phyloP scores from a whole-genome alignment of 352 stramenopile species.

The Pythium biforme region DNA sequence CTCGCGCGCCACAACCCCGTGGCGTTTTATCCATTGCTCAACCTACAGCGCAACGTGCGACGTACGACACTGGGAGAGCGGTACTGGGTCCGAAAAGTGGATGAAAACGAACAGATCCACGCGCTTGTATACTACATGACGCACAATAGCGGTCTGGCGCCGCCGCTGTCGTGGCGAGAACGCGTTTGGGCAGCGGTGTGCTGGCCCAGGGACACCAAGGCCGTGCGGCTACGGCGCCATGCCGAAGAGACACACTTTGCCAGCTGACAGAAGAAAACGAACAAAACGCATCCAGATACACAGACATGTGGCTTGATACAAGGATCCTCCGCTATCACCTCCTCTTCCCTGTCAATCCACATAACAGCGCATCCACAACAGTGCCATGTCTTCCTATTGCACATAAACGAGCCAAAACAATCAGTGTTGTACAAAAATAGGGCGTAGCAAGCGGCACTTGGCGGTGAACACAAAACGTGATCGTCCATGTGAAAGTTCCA shows the following conservation, averaged over 20 bases:
- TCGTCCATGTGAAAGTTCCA: too few relatives aligned
- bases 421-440: too few relatives aligned
- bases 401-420: too few relatives aligned
- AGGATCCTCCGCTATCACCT: too few relatives aligned
- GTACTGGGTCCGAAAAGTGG: not conserved
- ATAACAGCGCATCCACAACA: too few relatives aligned
- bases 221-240: not conserved
- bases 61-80: not conserved
- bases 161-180: not conserved
- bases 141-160: not conserved
- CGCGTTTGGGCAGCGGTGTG: not conserved
- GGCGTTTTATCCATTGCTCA: slow-evolving; percentile 1
- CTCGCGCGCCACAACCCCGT: not conserved
- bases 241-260: not conserved
- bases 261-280: not conserved
- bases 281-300: not conserved
- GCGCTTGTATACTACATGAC: not conserved
- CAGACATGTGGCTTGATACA: too few relatives aligned
- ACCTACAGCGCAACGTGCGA: not conserved
- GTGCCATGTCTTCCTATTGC: too few relatives aligned
- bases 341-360: too few relatives aligned
- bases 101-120: not conserved
- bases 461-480: too few relatives aligned
- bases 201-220: not conserved
- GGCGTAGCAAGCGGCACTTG: too few relatives aligned